Evolutionary conservation across 1,284 basidiomycete species (phyloP), one percentile per base, ranked within the genome.

Genomic region (Trametes hirsuta): DNA sequence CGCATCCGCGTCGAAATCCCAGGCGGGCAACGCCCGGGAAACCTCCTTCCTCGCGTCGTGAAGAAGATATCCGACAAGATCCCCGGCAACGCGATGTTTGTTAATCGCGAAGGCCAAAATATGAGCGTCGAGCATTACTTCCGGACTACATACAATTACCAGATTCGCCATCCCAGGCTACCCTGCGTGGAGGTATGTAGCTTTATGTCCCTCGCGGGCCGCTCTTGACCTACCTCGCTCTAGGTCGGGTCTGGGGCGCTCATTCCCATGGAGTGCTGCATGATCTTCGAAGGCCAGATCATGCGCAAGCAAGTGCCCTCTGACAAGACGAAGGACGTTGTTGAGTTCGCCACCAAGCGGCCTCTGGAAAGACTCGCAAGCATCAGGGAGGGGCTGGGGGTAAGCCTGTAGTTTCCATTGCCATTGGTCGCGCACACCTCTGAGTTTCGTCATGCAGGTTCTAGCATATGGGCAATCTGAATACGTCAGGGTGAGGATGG

Each of bases 271-370:
- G 90, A 93, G 68, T 71, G 88, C 1, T 91, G 90, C 67, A 73
- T 66, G 0, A 85, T 93, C 4, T 80, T 81, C 0, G 75, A 81
- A 0, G 90, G 90, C 0, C 91, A 93, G 66, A 85, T 91, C 47
- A 86, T 91, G 82, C 79, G 86, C 41, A 89, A 88, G 66, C 87
- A 87, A 62, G 79, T 92, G 1, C 89, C 90, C 0, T 76, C 84
- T 0, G 84, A 90, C 59, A 84, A 85, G 67, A 87, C 84, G 0
- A 84, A 81, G 58, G 80, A 84, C 9, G 85, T 91, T 6, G 77
- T 91, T 1, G 81, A 83, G 0, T 92, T 92, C 67, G 84, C 90
- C 0, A 91, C 90, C 0, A 88, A 87, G 73, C 79, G 72, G 56
- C 89, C 89, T 0, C 65, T 70, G 2, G 85, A 87, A 1, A 82